Base-by-base conservation (phyloP, 2,329 filamentous ascomycete genomes). In the Colletotrichum sp. region DNA sequence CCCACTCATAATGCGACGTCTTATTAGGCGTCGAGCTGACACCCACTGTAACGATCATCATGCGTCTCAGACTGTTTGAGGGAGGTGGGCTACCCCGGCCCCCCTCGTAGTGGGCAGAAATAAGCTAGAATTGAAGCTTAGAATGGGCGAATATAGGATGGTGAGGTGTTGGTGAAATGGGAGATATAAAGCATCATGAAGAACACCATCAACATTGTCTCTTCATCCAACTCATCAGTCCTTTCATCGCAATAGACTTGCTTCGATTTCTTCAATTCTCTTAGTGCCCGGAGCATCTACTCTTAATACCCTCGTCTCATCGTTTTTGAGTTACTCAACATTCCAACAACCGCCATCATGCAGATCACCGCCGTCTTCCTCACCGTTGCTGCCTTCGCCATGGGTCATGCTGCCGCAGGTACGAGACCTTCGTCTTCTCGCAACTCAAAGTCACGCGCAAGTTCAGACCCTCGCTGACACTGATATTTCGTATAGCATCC, bases 11-110 rank as follows among this genome's bases (percentile, higher is more conserved):
- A 18, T 28, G 36, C 15, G n/a, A n/a, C 32, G 39, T 44, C 2
- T n/a, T 68, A 60, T 60, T 36, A 44, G 48, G 16, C 30, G 18
- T 68, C 4, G 28, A 15, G n/a, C 66, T 60, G 22, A 60, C 8
- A 63, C 68, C 68, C 34, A 70, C 55, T 63, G 57, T 30, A 26
- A 70, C 34, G 57, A 63, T 62, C 24, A 32, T 62, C 34, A 62
- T 26, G 34, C 55, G 68, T 70, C 68, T 70, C 68, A 69, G 57
- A 39, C 18, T 52, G 68, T 70, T 70, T 70, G 12, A 63, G 57
- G 55, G 34, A 24, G 24, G 16, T 34, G 26, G 57, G 15, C 13
- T 44, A 34, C 57, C 7, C 6, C 65, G 26, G 48, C 12, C 6
- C 22, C 5, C 32, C 16, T 30, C 9, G 26, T 4, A 5, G 55